Evolutionary conservation across 805 yeast genomes (phyloP).

Genomic region (Cyberlindnera samutprakarnensis): DNA sequence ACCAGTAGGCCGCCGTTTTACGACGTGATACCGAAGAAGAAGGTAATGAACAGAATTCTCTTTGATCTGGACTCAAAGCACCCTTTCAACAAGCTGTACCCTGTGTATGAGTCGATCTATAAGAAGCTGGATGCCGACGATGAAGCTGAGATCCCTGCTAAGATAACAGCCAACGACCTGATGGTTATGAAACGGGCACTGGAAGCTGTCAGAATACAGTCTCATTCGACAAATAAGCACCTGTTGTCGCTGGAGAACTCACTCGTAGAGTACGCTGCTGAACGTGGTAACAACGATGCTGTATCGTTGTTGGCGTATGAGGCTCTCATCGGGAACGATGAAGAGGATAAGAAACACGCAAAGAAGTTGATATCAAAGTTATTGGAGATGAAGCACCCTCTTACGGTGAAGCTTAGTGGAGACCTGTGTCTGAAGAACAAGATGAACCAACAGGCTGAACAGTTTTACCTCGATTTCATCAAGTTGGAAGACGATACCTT

Average conservation of each 20-base stretch:
- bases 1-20: constrained; percentile 30
- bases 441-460: constrained; percentile 44
- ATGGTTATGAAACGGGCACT: constrained; percentile 63
- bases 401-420: constrained; percentile 71
- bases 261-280: constrained; percentile 78
- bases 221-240: constrained; percentile 51
- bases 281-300: constrained; percentile 76
- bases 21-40: constrained; percentile 51
- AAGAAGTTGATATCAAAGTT: constrained; percentile 49
- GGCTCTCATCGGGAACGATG: constrained; percentile 36
- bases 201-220: constrained; percentile 49
- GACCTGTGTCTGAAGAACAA: constrained; percentile 57
- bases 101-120: constrained; percentile 47
- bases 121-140: constrained; percentile 30
- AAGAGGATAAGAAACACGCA: constrained; percentile 59
- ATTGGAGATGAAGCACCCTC: constrained; percentile 55
- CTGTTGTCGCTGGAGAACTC: constrained; percentile 59
- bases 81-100: constrained; percentile 44
- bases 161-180: constrained; percentile 48
- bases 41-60: constrained; percentile 46
- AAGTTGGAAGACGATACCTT: constrained; percentile 50
- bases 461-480: constrained; percentile 52
- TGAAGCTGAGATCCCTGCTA: constrained; percentile 30
- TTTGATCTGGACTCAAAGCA: constrained; percentile 61
- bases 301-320: constrained; percentile 66